phyloP scores from a whole-genome alignment of 2,329 filamentous ascomycete genomes.

The Trichoderma atrobrunneum region DNA sequence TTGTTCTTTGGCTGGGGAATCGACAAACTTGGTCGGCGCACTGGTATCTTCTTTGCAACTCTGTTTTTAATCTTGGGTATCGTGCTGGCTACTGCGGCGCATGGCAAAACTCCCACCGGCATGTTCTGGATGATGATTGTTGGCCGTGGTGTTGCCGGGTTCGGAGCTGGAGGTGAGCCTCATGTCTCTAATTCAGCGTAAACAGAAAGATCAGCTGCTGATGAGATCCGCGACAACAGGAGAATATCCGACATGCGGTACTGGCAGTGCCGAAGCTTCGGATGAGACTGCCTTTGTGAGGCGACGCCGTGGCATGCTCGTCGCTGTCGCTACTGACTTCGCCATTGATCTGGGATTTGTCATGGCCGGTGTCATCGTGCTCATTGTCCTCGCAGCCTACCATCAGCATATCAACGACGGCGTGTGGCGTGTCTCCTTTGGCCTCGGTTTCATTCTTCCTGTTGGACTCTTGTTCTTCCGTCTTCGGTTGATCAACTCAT shows the following conservation, averaged over 20 bases:
- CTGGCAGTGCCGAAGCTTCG: constrained; percentile 30
- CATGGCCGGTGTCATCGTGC: constrained; percentile 41
- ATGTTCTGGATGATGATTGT: constrained; percentile 53
- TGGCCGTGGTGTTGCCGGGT: constrained; percentile 45
- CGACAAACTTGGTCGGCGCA: constrained; percentile 45
- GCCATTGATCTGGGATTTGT: constrained; percentile 36
- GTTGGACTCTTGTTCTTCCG: constrained; percentile 54
- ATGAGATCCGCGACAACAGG: constrained; percentile 16
- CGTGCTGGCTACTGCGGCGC: constrained; percentile 43
- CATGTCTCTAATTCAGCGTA: background rate
- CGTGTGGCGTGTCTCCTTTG: constrained; percentile 42
- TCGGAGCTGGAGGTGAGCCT: constrained; percentile 37
- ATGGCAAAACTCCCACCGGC: constrained; percentile 40
- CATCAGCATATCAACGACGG: constrained; percentile 35
- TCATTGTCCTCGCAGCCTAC: constrained; percentile 43
- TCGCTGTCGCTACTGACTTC: constrained; percentile 43
- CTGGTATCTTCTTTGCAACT: constrained; percentile 45
- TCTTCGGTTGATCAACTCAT: constrained; percentile 50
- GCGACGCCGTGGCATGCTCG: constrained; percentile 30
- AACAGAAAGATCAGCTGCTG: background rate
- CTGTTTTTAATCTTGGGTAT: constrained; percentile 45
- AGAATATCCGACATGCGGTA: constrained; percentile 32
- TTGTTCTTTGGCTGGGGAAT: constrained; percentile 41
- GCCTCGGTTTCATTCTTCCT: constrained; percentile 23
- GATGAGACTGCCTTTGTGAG: constrained; percentile 29